Evolutionary conservation across 2,329 filamentous ascomycete species (phyloP).

Genomic region (Aureobasidium leucospermi): DNA sequence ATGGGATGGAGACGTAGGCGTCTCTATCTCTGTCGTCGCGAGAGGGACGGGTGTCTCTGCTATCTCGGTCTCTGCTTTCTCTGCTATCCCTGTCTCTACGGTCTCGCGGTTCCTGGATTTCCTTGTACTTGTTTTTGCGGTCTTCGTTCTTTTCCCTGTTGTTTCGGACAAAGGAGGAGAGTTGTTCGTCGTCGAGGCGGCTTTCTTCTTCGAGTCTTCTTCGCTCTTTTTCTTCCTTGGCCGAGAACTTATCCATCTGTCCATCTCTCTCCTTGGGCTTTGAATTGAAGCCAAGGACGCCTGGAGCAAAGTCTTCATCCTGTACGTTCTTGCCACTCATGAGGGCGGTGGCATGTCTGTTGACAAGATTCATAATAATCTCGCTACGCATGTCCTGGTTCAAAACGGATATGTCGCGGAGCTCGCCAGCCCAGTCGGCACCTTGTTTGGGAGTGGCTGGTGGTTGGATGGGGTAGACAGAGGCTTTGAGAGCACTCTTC

Average conservation of each 20-base stretch:
- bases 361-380: not conserved
- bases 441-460: not conserved
- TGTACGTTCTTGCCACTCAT: not conserved
- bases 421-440: not conserved
- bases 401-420: not conserved
- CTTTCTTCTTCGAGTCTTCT: conserved; percentile 6
- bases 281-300: not conserved
- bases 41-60: not conserved
- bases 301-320: not conserved
- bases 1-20: conserved; percentile 43
- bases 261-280: not conserved
- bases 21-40: not conserved
- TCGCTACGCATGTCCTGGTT: not conserved
- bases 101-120: not conserved
- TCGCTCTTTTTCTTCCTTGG: not conserved
- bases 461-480: not conserved
- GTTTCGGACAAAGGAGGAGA: not conserved
- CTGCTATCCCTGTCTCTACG: not conserved
- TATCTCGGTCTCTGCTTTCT: not conserved
- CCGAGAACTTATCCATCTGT: not conserved
- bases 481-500: not conserved
- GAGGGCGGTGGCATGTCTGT: not conserved
- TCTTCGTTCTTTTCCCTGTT: not conserved
- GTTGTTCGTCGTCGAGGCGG: conserved; percentile 2
- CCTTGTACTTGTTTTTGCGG: conserved; percentile 5